These are phyloP conservation scores for Diplodia mutila DNA, from an alignment of 2,329 filamentous ascomycete genomes.

Conservation along the genomic window DNA sequence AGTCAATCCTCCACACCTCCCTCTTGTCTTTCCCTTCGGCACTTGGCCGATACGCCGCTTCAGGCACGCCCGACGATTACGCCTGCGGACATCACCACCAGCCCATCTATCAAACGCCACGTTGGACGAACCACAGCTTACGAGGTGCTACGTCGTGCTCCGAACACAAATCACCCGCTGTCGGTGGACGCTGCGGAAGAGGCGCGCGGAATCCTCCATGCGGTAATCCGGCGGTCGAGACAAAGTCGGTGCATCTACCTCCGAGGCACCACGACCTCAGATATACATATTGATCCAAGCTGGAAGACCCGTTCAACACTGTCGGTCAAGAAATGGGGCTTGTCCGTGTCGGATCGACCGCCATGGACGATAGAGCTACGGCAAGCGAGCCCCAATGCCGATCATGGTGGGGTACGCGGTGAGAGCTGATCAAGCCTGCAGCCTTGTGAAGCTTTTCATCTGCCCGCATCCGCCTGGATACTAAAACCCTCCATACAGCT, in stretches of 20 bases:
- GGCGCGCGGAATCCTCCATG: not conserved
- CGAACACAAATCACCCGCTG: no score
- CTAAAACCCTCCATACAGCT: no score
- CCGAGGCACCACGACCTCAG: not conserved
- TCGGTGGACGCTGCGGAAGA: no score
- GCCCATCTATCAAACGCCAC: no score
- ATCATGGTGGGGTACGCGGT: constrained; percentile 14
- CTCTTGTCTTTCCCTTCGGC: no score
- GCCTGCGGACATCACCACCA: no score
- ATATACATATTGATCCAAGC: not conserved
- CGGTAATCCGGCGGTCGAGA: not conserved
- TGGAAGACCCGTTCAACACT: not conserved
- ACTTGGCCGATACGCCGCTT: no score
- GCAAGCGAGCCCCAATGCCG: constrained; percentile 2
- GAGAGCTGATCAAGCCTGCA: not conserved
- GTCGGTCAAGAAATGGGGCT: not conserved
- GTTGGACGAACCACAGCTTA: no score
- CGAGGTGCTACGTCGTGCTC: no score
- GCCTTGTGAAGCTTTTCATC: not conserved
- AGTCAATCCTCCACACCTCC: not conserved
- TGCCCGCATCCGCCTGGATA: not conserved
- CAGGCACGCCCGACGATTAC: no score
- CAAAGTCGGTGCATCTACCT: not conserved
- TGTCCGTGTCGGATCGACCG: constrained; percentile 1
- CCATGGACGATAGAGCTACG: constrained; percentile 2